Evolutionary conservation across 192 early-diverging fungal species (phyloP).

Genomic region (Coemansia sp.): DNA sequence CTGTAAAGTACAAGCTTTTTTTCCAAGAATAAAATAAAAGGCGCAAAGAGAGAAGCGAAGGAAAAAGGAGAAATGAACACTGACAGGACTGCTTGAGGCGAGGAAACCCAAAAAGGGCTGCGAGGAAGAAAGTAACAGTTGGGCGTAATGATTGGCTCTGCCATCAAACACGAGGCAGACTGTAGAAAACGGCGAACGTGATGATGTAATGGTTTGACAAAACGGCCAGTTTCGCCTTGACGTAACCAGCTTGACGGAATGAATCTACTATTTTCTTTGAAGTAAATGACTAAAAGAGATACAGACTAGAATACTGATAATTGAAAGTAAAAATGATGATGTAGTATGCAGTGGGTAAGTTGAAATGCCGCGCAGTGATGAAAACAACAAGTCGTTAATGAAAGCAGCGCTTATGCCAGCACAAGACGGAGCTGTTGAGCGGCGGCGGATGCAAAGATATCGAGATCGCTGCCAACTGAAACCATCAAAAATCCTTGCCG

Average conservation of each 20-base stretch:
- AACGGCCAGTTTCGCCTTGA: too few relatives aligned
- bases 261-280: too few relatives aligned
- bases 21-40: not conserved
- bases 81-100: too few relatives aligned
- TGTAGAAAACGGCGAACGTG: not conserved
- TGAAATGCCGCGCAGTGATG: not conserved
- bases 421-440: conserved; percentile 41
- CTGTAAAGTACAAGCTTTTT: not conserved
- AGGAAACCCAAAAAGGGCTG: too few relatives aligned
- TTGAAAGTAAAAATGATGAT: too few relatives aligned
- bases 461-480: conserved; percentile 32
- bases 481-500: conserved; percentile 45
- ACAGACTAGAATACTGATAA: too few relatives aligned
- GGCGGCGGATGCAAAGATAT: conserved; percentile 26
- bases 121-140: too few relatives aligned
- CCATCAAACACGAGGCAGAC: too few relatives aligned
- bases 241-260: too few relatives aligned
- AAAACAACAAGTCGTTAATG: not conserved
- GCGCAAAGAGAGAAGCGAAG: not conserved
- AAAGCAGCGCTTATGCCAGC: conserved; percentile 6
- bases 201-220: not conserved
- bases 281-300: too few relatives aligned
- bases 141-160: too few relatives aligned
- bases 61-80: too few relatives aligned
- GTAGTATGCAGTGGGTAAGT: not conserved